Percentiles rank a stretch among this genome's conserved stretches.
phyloP scores from a whole-genome alignment of 768 basidiomycete genomes.

The Lactarius quietus region DNA sequence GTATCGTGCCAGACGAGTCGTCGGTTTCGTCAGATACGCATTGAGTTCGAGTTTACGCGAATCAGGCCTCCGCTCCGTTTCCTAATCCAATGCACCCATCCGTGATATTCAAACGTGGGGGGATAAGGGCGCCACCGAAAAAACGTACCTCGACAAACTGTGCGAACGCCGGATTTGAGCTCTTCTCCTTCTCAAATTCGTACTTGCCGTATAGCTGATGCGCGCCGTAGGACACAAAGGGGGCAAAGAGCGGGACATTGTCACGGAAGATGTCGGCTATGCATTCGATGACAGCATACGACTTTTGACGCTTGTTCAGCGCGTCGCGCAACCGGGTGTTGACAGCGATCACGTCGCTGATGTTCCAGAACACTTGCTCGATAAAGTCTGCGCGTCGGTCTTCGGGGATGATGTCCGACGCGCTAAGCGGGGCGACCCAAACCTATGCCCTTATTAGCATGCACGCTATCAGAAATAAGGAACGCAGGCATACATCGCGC shows the following conservation, averaged over 20 bases:
- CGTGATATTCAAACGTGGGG: not conserved
- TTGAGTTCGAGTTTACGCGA: conserved; percentile 96
- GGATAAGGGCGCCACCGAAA: too few species aligned
- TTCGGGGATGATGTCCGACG: conserved; percentile 70
- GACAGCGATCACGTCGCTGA: conserved; percentile 88
- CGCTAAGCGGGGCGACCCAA: conserved; percentile 87
- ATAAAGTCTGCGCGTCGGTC: conserved; percentile 80
- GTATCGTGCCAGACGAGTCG: conserved; percentile 95
- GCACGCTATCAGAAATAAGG: not conserved
- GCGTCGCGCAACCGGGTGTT: conserved; percentile 91
- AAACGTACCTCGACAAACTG: conserved; percentile 71
- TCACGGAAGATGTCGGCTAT: conserved; percentile 92
- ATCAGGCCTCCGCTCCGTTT: conserved; percentile 88
- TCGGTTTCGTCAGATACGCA: conserved; percentile 97
- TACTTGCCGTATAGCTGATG: conserved; percentile 98
- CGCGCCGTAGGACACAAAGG: conserved; percentile 93
- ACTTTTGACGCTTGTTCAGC: conserved; percentile 92
- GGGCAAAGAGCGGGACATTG: conserved; percentile 78
- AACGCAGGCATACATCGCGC: conserved; percentile 59
- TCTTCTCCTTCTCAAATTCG: conserved; percentile 99
- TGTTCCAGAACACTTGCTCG: conserved; percentile 97
- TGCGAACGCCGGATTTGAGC: conserved; percentile 85
- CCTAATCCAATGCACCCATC: conserved; percentile 40
- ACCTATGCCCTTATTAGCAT: conserved; percentile 38
- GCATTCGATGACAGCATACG: conserved; percentile 86